Conservation (phyloP, 106 monocot genomes). For the Dendrobium huoshanense region DNA sequence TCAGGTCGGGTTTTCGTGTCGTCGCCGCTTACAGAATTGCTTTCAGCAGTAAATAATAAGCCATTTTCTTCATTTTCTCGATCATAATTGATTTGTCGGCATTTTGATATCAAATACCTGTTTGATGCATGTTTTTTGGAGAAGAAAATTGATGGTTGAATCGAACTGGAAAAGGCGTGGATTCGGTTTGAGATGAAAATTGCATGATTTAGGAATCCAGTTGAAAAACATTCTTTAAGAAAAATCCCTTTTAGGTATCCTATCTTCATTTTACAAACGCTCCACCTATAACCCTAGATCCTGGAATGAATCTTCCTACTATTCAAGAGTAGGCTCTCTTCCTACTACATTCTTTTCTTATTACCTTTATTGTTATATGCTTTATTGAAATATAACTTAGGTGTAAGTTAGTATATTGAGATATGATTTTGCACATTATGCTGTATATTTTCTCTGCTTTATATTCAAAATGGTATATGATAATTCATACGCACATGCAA, state of each 20-base stretch:
- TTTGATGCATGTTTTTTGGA: background rate
- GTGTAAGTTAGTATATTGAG: too few relatives aligned
- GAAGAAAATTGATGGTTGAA: background rate
- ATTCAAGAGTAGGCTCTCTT: too few relatives aligned
- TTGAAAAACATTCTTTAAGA: background rate
- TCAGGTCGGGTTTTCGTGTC: slow-evolving; percentile 75
- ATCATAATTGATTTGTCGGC: background rate
- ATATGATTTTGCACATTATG: too few relatives aligned
- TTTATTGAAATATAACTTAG: too few relatives aligned
- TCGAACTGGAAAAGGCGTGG: background rate
- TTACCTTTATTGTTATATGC: too few relatives aligned
- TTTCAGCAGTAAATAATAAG: slow-evolving; percentile 38
- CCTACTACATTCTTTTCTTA: too few relatives aligned
- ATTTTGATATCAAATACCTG: background rate
- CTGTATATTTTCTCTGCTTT: too few relatives aligned
- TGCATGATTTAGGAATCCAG: background rate
- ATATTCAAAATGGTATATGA: too few relatives aligned
- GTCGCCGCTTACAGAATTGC: slow-evolving; percentile 66
- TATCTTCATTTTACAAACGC: too few relatives aligned
- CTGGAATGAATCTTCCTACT: too few relatives aligned
- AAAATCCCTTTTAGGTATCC: background rate
- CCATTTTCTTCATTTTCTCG: background rate
- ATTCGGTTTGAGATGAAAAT: background rate
- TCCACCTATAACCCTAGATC: too few relatives aligned
- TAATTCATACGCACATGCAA: too few relatives aligned